Conservation (phyloP, 768 basidiomycete genomes). For the Mycena pura region DNA sequence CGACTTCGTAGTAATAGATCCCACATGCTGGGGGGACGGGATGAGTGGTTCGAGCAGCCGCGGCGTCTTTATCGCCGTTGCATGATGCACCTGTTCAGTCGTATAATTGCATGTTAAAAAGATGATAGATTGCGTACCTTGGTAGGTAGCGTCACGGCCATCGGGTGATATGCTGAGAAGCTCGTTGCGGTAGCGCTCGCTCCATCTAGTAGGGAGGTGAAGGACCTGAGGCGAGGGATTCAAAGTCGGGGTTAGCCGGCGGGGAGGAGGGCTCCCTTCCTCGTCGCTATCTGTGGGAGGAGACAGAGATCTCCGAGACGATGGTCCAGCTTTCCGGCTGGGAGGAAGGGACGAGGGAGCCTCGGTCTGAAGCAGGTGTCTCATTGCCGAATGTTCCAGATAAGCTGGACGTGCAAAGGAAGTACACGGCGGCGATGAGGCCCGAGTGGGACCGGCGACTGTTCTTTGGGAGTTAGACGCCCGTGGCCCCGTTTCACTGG, state of each 20-base stretch:
- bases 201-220: constrained; percentile 80
- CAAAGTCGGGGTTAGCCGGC: constrained; percentile 44
- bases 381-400: constrained; percentile 77
- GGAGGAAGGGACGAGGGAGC: constrained; percentile 45
- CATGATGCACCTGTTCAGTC: no score
- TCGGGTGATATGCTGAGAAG: constrained; percentile 69
- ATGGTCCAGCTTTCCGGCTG: constrained; percentile 42
- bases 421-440: no score
- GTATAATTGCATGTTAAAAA: no score
- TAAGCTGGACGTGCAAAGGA: constrained; percentile 75
- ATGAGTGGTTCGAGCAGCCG: constrained; percentile 77
- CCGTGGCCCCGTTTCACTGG: constrained; percentile 45
- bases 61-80: no score
- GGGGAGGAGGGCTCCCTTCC: constrained; percentile 61
- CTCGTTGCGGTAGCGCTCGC: constrained; percentile 66
- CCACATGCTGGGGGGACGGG: constrained; percentile 87
- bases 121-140: constrained; percentile 51
- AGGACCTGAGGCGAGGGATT: constrained; percentile 51
- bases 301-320: constrained; percentile 43
- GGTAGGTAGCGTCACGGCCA: constrained; percentile 76
- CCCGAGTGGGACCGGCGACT: no score
- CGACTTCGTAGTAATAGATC: constrained; percentile 94
- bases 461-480: constrained; percentile 37
- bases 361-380: constrained; percentile 72
- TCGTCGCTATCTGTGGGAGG: constrained; percentile 70